Percentiles rank a stretch among this genome's conserved stretches.
These are phyloP conservation scores for Centaurea solstitialis DNA, from an alignment of 129 eudicot species.

Conservation along the genomic window DNA sequence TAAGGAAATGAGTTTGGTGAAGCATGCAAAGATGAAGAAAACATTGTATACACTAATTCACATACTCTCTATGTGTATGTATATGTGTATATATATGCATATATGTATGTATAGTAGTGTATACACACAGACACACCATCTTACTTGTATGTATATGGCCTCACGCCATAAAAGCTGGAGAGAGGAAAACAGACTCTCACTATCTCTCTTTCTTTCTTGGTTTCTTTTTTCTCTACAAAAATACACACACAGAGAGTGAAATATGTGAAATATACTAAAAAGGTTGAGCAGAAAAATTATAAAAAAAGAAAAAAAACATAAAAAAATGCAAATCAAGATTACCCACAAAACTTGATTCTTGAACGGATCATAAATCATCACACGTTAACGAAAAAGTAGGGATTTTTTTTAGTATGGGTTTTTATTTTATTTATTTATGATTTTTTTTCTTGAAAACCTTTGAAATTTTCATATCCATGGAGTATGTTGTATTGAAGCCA, in stretches of 20 bases:
- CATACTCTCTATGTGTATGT: conserved; percentile 32
- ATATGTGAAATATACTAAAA: conserved; percentile 21
- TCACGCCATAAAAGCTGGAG: conserved; percentile 85
- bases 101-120: conserved; percentile 17
- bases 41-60: conserved; percentile 37
- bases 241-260: conserved; percentile 29
- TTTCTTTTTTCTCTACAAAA: conserved; percentile 21
- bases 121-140: conserved; percentile 49
- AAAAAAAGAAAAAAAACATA: conserved; percentile 7
- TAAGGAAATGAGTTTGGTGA: conserved; percentile 57
- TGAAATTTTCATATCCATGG: conserved; percentile 37
- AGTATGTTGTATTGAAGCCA: conserved; percentile 22
- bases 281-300: conserved; percentile 9
- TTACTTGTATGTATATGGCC: conserved; percentile 57
- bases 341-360: not conserved
- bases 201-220: conserved; percentile 24
- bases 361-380: conserved; percentile 7
- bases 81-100: conserved; percentile 23
- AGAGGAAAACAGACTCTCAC: conserved; percentile 32
- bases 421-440: not conserved
- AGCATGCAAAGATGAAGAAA: conserved; percentile 78
- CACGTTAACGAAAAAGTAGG: conserved; percentile 13
- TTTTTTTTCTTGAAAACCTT: conserved; percentile 20
- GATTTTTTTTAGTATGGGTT: conserved; percentile 19
- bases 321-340: conserved; percentile 12